These are phyloP conservation scores for Sporothrix euskadiensis DNA, from an alignment of 2,329 filamentous ascomycete species.

Conservation along the genomic window DNA sequence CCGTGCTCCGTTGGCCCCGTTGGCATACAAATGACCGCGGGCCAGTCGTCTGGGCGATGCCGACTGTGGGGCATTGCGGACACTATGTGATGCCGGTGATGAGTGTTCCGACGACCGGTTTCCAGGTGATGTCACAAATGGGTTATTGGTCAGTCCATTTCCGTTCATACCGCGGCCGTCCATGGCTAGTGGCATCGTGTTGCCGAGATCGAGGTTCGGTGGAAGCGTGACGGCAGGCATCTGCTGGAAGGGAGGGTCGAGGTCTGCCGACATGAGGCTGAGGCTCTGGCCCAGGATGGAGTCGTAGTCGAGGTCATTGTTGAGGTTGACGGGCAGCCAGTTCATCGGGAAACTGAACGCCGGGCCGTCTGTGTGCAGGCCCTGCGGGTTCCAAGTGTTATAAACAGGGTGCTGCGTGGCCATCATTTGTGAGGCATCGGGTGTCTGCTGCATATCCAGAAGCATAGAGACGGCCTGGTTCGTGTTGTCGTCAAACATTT, in stretches of 20 bases:
- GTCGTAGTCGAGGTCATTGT: background rate
- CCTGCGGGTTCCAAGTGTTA: background rate
- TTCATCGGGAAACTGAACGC: background rate
- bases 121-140: background rate
- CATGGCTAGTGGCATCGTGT: background rate
- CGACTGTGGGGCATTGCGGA: background rate
- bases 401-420: background rate
- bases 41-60: background rate
- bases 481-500: background rate
- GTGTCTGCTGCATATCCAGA: background rate
- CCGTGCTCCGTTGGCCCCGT: background rate
- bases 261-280: background rate
- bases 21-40: slow-evolving; percentile 3
- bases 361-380: background rate
- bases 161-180: background rate
- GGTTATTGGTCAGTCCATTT: background rate
- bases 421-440: background rate
- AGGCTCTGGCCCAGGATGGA: background rate
- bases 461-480: background rate
- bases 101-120: background rate
- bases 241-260: background rate
- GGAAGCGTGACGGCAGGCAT: background rate
- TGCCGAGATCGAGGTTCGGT: background rate
- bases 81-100: background rate
- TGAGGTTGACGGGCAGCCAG: slow-evolving; percentile 4